These are phyloP conservation scores for Penicillium waksmanii DNA, from an alignment of 495 filamentous ascomycete genomes.

Conservation along the genomic window DNA sequence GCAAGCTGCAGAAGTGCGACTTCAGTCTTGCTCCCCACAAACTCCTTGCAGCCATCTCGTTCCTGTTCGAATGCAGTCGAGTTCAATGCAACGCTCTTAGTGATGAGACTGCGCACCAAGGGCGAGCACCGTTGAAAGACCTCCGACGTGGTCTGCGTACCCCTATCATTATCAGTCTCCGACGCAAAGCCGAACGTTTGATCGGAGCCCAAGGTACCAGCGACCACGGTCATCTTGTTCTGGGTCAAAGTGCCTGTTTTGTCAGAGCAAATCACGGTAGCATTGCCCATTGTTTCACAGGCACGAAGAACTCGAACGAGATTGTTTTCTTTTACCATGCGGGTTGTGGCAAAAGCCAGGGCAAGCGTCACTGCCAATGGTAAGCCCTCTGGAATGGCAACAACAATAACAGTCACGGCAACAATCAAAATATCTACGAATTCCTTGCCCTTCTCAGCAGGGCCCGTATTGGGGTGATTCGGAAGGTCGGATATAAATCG, in stretches of 20 bases:
- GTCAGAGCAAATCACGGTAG: conserved; percentile 69
- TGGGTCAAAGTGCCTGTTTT: conserved; percentile 72
- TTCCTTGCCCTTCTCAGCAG: conserved; percentile 61
- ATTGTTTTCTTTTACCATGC: conserved; percentile 72
- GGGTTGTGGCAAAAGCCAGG: conserved; percentile 68
- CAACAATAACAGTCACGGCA: conserved; percentile 71
- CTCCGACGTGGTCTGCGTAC: conserved; percentile 29
- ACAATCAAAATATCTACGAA: conserved; percentile 72
- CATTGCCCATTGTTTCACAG: conserved; percentile 75
- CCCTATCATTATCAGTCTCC: conserved; percentile 24
- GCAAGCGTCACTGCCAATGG: conserved; percentile 69
- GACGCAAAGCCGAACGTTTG: conserved; percentile 52
- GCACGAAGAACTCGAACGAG: conserved; percentile 67
- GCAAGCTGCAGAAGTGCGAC: conserved; percentile 67
- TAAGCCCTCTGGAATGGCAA: conserved; percentile 71
- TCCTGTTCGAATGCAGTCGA: conserved; percentile 69
- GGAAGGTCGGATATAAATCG: conserved; percentile 61
- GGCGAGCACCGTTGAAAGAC: conserved; percentile 43
- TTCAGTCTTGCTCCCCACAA: conserved; percentile 72
- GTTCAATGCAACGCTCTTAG: conserved; percentile 67
- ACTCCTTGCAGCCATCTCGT: conserved; percentile 57
- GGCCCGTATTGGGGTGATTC: conserved; percentile 42
- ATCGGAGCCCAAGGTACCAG: conserved; percentile 59
- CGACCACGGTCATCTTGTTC: conserved; percentile 72
- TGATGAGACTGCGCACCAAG: conserved; percentile 50